These are phyloP conservation scores for Marchantia paleacea DNA, from an alignment of 225 moss, liverwort and hornwort species.

Conservation along the genomic window DNA sequence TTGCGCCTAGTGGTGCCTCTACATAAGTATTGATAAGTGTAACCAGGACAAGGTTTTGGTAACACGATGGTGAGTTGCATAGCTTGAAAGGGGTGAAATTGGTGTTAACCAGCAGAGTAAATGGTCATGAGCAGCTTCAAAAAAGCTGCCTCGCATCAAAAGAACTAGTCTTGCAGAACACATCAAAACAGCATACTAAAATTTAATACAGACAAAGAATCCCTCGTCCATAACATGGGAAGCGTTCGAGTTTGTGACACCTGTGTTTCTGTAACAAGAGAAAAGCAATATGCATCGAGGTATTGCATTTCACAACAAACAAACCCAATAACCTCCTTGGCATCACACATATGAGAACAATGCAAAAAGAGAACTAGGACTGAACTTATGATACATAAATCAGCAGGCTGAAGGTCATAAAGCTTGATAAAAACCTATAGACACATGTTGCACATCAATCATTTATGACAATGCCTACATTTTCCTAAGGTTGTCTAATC, in stretches of 20 bases:
- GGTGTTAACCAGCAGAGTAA: too few species aligned
- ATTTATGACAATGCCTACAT: slow-evolving; percentile 50
- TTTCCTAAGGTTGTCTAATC: slow-evolving; percentile 88
- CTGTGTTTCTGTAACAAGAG: background rate
- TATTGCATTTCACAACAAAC: background rate
- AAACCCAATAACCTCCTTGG: background rate
- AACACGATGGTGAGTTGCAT: too few species aligned
- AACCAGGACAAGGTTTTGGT: too few species aligned
- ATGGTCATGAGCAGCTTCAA: too few species aligned
- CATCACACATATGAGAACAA: background rate
- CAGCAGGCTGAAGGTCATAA: background rate
- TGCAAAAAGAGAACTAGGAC: background rate
- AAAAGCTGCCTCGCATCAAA: too few species aligned
- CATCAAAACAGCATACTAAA: too few species aligned
- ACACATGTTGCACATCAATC: background rate
- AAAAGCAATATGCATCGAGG: background rate
- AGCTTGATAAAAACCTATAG: background rate
- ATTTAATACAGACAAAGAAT: too few species aligned
- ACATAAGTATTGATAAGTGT: too few species aligned
- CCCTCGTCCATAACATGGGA: too few species aligned
- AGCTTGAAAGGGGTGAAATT: too few species aligned
- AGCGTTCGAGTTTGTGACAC: background rate
- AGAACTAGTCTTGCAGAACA: too few species aligned
- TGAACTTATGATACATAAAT: background rate
- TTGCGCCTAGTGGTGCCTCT: too few species aligned